Base-by-base conservation (phyloP, 805 yeast species). In the Alloascoidea hylecoeti region DNA sequence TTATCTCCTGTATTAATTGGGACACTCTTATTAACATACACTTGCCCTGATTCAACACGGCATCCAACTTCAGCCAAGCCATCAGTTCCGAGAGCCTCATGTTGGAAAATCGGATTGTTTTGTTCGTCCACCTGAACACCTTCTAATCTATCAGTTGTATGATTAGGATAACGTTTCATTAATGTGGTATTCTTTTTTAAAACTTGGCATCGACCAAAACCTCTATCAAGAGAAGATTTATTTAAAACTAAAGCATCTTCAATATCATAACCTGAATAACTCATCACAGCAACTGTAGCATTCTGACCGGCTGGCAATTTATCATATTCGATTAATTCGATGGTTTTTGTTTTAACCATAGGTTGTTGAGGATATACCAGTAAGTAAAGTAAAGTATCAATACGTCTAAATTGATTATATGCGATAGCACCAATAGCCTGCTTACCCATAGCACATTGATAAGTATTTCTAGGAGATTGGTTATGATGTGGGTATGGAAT, bases 311-410 rank as follows among this genome's bases (percentile, higher is more conserved):
- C 98, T 3, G 98, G 98, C 33, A 92, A 66, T 55, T 92, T 88
- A 59, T 92, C 98, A 56, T 92, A 92, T 44, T 89, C 82, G 45
- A 92, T 89, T 44, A 92, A 66, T 61, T 92, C 98, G 47, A 92
- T 92, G 0, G 98, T 92, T 56, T 86, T 84, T 3, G 97, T 86
- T 62, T 92, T 92, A 17, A 92, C 98, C 97, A 92, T 84, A 0
- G 98, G 98, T 56, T 92, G 97, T 60, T 92, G 97, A 3, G 98
- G 98, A 54, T 92, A 92, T n/a, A 86, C 95, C 95, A 92, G 83
- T 46, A 92, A 66, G 53, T 92, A 92, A 46, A 92, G 64, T 52
- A 92, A 61, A 1, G 98, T 92, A 53, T 92, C 98, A 47, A 92
- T 89, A 58, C 98, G 78, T 54, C 85, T 73, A 63, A 92, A 83